Percentiles rank a stretch among this genome's conserved stretches.
Evolutionary conservation across 805 yeast species (phyloP).

Genomic region (Candida anglica): DNA sequence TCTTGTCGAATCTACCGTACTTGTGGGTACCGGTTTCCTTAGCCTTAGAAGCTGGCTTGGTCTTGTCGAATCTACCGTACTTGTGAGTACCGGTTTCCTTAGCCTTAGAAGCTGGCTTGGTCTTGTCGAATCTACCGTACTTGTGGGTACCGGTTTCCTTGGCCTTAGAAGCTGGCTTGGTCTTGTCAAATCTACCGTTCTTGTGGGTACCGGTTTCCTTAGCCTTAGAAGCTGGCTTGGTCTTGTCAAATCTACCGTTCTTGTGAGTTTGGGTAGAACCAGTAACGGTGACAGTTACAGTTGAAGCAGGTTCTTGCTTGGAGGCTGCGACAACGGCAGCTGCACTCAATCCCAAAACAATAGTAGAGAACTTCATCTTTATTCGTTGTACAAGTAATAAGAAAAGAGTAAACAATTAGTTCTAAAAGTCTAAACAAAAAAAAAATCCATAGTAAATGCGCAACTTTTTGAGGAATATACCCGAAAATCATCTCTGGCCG

Average conservation of each 20-base stretch:
- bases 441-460: no score
- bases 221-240: conserved; percentile 20
- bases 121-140: conserved; percentile 31
- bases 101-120: conserved; percentile 27
- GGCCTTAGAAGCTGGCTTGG: conserved; percentile 27
- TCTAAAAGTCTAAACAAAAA: no score
- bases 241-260: conserved; percentile 55
- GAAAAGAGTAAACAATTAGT: neutral
- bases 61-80: conserved; percentile 32
- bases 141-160: conserved; percentile 28
- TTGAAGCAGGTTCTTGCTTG: conserved; percentile 14
- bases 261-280: conserved; percentile 44
- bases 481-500: no score
- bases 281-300: conserved; percentile 29
- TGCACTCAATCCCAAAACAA: conserved; percentile 37
- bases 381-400: neutral
- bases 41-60: conserved; percentile 17
- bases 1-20: conserved; percentile 31
- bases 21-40: conserved; percentile 35
- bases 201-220: conserved; percentile 44
- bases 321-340: conserved; percentile 24
- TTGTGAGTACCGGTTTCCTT: conserved; percentile 30
- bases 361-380: conserved; percentile 40
- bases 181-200: conserved; percentile 55
- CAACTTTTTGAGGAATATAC: no score